Evolutionary conservation across 768 basidiomycete genomes (phyloP).

Genomic region (Pleurotus cornucopiae): DNA sequence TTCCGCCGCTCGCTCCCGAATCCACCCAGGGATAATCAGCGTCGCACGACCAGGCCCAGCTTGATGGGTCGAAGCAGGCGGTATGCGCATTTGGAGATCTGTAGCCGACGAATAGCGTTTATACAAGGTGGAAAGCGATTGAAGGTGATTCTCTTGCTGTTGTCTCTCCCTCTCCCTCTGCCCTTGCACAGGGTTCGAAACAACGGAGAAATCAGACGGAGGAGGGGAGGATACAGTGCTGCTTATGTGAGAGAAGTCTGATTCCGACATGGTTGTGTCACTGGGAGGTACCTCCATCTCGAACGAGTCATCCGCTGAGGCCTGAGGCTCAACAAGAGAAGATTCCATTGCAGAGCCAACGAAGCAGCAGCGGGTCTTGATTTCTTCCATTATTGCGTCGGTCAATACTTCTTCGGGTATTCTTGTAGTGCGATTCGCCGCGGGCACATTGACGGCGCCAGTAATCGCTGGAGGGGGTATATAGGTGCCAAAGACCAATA

Average conservation of each 20-base stretch:
- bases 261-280: constrained; percentile 63
- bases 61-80: constrained; percentile 63
- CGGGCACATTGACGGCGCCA: constrained; percentile 57
- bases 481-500: constrained; percentile 81
- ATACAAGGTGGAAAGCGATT: constrained; percentile 68
- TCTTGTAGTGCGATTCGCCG: constrained; percentile 55
- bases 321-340: constrained; percentile 24
- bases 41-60: constrained; percentile 73
- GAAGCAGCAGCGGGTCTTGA: constrained; percentile 88
- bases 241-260: constrained; percentile 49
- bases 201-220: constrained; percentile 54
- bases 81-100: constrained; percentile 64
- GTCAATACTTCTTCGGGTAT: constrained; percentile 81
- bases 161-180: constrained; percentile 25
- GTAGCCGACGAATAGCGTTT: constrained; percentile 75
- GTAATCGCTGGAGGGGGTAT: constrained; percentile 75
- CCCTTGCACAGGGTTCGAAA: constrained; percentile 39
- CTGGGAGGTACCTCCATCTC: constrained; percentile 43
- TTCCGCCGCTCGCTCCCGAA: constrained; percentile 88
- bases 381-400: constrained; percentile 79
- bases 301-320: constrained; percentile 29
- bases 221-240: constrained; percentile 45
- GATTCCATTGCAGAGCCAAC: constrained; percentile 62
- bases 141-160: constrained; percentile 48
- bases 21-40: constrained; percentile 89